These are phyloP conservation scores for Neocatenulostroma microsporum DNA, from an alignment of 2,329 filamentous ascomycete genomes.

Conservation along the genomic window DNA sequence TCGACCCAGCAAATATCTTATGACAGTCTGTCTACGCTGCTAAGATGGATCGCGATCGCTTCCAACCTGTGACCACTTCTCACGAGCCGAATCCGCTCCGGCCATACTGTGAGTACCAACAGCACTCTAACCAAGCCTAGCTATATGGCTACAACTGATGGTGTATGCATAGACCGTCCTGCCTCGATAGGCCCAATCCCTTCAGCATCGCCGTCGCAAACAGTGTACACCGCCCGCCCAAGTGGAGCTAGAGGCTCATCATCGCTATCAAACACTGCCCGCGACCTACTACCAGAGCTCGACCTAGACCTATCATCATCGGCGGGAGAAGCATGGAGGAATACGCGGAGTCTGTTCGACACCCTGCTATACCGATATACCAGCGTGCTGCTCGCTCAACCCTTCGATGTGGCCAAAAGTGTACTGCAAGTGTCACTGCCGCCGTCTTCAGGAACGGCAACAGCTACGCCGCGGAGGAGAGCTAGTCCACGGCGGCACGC, in stretches of 20 bases:
- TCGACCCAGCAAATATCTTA: no score
- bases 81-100: conserved; percentile 55
- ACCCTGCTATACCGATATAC: conserved; percentile 88
- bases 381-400: conserved; percentile 80
- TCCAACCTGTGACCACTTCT: conserved; percentile 34
- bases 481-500: conserved; percentile 4
- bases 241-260: conserved; percentile 22
- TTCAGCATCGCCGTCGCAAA: conserved; percentile 29
- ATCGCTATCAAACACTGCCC: conserved; percentile 56
- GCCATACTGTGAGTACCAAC: conserved; percentile 43
- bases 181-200: conserved; percentile 56
- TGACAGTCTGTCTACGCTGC: no score
- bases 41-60: no score
- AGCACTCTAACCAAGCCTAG: no score
- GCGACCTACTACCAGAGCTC: conserved; percentile 79
- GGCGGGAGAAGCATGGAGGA: conserved; percentile 27
- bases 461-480: conserved; percentile 23
- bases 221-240: conserved; percentile 40
- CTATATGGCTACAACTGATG: no score
- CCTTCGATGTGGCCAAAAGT: conserved; percentile 94
- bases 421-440: conserved; percentile 68
- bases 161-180: no score
- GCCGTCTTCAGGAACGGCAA: conserved; percentile 23
- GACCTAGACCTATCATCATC: conserved; percentile 58
- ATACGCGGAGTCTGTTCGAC: conserved; percentile 66